Evolutionary conservation across 2,329 filamentous ascomycete species (phyloP), one percentile per base, ranked within the genome.

Genomic region (Beauveria australis): DNA sequence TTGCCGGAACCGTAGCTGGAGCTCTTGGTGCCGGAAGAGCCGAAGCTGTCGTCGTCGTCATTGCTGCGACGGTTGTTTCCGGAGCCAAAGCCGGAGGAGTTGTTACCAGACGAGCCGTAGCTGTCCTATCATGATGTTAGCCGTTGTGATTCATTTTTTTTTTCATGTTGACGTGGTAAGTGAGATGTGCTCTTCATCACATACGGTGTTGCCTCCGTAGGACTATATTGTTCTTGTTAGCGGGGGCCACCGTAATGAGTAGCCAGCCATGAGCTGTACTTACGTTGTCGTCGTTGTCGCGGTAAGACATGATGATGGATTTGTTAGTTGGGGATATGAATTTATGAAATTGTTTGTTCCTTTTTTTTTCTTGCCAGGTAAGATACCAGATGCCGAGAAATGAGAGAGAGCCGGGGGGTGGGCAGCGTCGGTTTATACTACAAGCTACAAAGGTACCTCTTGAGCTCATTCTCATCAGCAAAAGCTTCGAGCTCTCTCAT

Each of bases 281-380:
- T 64, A 72, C 72, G 69, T 72, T 55, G 62, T 67, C 64, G 61
- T 72, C 71, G 73, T 78, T 74, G 64, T 74, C 70, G 68, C 73
- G 71, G 74, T 76, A 79, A 75, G 78, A 81, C 79, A 81, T 78
- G 59, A 40, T 75, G 66, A 64, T 40, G 14, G 4, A 24, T 48
- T 28, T 59, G 18, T 14, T 37, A 14, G 33, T 3, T 4, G 24
- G 33, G 22, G 40, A 18, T 43, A n/a, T 28, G 6, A 14, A 22
- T 10, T 19, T 28, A 46, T 33, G n/a, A 19, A 53, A n/a, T n/a
- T 46, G 10, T 7, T 26, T 30, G 8, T 14, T 4, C 14, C 4
- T 10, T 26, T 22, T n/a, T 30, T 19, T 3, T 22, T 22, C 22
- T 22, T 22, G 1, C 16, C 24, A 12, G 16, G 30, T 59, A 8